Conservation (phyloP, 2,329 filamentous ascomycete genomes). For the Clonostachys rhizophaga region DNA sequence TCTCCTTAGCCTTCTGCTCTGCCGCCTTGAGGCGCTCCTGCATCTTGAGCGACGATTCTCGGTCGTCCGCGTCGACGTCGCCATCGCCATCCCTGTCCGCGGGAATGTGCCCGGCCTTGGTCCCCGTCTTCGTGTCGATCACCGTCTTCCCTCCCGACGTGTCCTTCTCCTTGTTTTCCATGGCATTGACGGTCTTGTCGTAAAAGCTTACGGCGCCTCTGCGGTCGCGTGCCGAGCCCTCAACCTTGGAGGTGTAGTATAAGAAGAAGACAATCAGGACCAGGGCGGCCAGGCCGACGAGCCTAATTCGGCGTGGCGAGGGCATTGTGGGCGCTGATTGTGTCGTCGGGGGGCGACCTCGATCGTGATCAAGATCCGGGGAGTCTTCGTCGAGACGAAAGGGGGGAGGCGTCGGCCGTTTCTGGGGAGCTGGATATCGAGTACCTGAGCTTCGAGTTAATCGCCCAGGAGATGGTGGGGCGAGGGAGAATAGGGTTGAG, state of each 20-base stretch:
- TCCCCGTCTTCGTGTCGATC: constrained; percentile 29
- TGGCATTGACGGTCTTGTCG: constrained; percentile 51
- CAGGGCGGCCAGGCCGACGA: constrained; percentile 60
- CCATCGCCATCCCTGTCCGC: constrained; percentile 50
- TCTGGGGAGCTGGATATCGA: no score
- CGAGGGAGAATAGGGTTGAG: no score
- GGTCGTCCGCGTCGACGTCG: constrained; percentile 52
- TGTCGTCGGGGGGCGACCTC: background rate
- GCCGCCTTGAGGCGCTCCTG: constrained; percentile 61
- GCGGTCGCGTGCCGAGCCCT: constrained; percentile 39
- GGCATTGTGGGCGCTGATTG: constrained; percentile 45
- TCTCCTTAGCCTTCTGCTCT: constrained; percentile 63
- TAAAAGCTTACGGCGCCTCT: constrained; percentile 50
- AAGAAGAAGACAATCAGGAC: constrained; percentile 63
- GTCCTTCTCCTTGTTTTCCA: constrained; percentile 25
- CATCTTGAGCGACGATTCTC: constrained; percentile 43
- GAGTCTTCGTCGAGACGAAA: background rate
- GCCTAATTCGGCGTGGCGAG: constrained; percentile 64
- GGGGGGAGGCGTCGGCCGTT: no score
- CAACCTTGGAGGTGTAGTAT: constrained; percentile 65
- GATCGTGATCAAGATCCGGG: background rate
- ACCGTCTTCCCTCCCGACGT: constrained; percentile 1
- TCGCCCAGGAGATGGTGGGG: no score
- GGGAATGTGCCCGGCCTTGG: constrained; percentile 29
- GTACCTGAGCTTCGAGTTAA: no score